phyloP scores from a whole-genome alignment of 192 early-diverging fungal species.

The Gigaspora rosea region DNA sequence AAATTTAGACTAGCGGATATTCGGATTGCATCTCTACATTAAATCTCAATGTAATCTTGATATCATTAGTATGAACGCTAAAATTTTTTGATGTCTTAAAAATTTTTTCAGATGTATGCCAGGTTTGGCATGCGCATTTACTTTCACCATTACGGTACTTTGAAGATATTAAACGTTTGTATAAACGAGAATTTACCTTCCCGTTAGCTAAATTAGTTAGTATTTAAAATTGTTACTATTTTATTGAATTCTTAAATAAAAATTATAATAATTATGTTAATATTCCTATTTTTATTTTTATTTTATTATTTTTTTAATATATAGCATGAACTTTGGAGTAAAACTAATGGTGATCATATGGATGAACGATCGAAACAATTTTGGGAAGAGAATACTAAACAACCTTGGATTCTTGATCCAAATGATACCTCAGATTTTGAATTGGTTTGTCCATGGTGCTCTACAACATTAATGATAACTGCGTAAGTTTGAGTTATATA shows the following conservation, averaged over 20 bases:
- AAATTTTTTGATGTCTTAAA: not conserved
- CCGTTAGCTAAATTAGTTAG: slow-evolving; percentile 4
- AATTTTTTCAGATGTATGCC: slow-evolving; percentile 41
- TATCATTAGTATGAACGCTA: too few species aligned
- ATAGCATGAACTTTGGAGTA: slow-evolving; percentile 5
- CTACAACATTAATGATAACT: not conserved
- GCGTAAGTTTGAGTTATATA: not conserved
- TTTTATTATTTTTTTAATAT: too few species aligned
- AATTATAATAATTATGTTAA: not conserved
- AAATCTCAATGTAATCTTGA: too few species aligned
- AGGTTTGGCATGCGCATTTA: slow-evolving; percentile 59
- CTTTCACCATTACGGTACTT: slow-evolving; percentile 52
- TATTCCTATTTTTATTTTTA: not conserved
- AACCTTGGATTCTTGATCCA: slow-evolving; percentile 29
- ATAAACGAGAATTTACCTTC: slow-evolving; percentile 10
- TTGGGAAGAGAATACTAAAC: slow-evolving; percentile 15
- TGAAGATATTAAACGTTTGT: slow-evolving; percentile 50
- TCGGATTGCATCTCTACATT: too few species aligned
- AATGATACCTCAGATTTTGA: slow-evolving; percentile 22
- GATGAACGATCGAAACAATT: not conserved
- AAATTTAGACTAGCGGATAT: too few species aligned
- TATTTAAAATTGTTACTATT: not conserved
- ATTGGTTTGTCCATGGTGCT: slow-evolving; percentile 21
- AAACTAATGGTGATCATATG: not conserved
- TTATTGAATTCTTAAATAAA: too few species aligned